These are phyloP conservation scores for Citrullus amarus DNA, from an alignment of 306 rosid genomes.

Conservation along the genomic window DNA sequence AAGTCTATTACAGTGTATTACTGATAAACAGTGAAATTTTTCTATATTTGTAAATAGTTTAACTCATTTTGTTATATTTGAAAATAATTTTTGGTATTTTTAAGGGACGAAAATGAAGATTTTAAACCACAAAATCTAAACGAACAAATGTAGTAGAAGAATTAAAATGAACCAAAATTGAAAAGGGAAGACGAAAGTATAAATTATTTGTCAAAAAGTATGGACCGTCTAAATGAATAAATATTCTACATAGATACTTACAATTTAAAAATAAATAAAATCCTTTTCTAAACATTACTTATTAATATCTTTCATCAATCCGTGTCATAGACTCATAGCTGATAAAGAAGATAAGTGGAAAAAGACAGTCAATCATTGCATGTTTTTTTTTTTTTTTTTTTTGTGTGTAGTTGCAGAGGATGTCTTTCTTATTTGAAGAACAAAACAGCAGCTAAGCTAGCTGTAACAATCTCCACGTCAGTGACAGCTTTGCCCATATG, in stretches of 20 bases:
- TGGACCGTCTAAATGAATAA: neutral
- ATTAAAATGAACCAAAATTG: too few relatives aligned
- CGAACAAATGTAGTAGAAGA: too few relatives aligned
- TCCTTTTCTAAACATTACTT: neutral
- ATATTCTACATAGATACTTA: neutral
- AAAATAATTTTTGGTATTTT: too few relatives aligned
- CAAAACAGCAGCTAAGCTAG: neutral
- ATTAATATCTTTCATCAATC: neutral
- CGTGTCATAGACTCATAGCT: neutral
- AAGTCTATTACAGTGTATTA: too few relatives aligned
- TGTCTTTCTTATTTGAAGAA: neutral
- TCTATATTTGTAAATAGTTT: too few relatives aligned
- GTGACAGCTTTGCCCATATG: constrained; percentile 32
- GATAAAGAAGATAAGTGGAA: neutral
- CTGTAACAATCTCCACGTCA: constrained; percentile 4
- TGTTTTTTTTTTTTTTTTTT: neutral
- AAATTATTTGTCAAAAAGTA: neutral
- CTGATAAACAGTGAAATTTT: too few relatives aligned
- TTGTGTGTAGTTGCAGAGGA: neutral
- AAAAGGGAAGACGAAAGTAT: too few relatives aligned
- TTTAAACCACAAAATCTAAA: too few relatives aligned
- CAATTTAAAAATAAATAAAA: neutral
- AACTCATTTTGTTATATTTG: too few relatives aligned
- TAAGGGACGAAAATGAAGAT: too few relatives aligned
- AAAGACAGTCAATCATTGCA: neutral